Conservation (phyloP, 2,329 filamentous ascomycete genomes). For the Ramularia collo-cygni region DNA sequence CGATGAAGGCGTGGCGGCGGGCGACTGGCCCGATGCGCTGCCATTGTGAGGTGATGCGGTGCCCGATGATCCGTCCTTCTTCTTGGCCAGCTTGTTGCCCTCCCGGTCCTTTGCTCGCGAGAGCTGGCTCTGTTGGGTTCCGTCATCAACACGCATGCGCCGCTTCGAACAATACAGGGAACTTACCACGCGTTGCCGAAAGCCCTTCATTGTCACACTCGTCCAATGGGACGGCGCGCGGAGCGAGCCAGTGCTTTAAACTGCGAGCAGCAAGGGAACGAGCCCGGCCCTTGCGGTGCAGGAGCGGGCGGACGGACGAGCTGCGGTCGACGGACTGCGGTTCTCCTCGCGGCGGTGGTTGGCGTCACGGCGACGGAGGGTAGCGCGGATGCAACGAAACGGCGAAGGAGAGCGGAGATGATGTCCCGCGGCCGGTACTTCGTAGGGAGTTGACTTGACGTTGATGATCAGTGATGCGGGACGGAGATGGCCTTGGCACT, state of each 20-base stretch:
- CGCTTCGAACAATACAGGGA: conserved; percentile 14
- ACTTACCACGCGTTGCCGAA: conserved; percentile 94
- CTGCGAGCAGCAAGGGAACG: conserved; percentile 17
- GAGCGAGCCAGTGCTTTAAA: conserved; percentile 25
- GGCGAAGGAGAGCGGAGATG: too few species aligned
- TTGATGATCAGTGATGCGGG: too few species aligned
- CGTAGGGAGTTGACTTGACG: too few species aligned
- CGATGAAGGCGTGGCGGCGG: conserved; percentile 70
- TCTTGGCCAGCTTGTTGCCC: conserved; percentile 64
- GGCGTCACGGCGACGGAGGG: too few species aligned
- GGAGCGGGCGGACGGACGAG: conserved; percentile 6
- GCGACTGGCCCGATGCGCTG: conserved; percentile 48
- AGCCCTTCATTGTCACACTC: conserved; percentile 71
- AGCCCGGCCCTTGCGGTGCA: conserved; percentile 20
- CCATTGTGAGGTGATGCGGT: conserved; percentile 65
- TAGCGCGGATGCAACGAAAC: too few species aligned
- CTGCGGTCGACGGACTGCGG: conserved; percentile 1
- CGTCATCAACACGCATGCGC: conserved; percentile 19
- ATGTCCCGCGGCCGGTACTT: too few species aligned
- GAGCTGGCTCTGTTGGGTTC: conserved; percentile 62
- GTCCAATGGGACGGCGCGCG: conserved; percentile 12
- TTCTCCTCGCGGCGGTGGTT: not conserved
- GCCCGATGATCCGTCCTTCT: conserved; percentile 53
- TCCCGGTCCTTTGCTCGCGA: conserved; percentile 58
- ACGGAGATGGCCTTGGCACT: too few species aligned